Evolutionary conservation across 306 rosid species (phyloP).

Genomic region (Sphenostylis stenocarpa): DNA sequence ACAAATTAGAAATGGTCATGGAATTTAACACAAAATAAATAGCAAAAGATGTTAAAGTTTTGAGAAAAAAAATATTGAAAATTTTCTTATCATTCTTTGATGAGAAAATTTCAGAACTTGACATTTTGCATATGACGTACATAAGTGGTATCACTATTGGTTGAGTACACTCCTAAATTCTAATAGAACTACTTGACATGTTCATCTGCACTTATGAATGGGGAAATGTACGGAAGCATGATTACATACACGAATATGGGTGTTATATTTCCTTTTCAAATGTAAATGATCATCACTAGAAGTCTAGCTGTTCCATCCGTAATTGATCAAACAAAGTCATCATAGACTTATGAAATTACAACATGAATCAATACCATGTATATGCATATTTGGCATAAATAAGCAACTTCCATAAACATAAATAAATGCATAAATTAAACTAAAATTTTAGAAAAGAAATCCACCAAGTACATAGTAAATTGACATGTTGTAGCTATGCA

Average conservation of each 20-base stretch:
- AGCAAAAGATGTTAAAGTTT: slow-evolving; percentile 16
- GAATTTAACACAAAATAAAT: background rate
- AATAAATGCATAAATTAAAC: background rate
- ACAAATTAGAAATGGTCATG: slow-evolving; percentile 32
- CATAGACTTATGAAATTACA: background rate
- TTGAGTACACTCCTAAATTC: background rate
- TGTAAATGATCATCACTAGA: background rate
- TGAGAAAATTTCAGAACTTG: slow-evolving; percentile 2
- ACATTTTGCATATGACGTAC: background rate
- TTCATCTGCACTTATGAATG: background rate
- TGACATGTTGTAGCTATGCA: background rate
- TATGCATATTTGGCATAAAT: slow-evolving; percentile 6
- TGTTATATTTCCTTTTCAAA: background rate
- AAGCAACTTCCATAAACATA: slow-evolving; percentile 5
- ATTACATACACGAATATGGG: background rate
- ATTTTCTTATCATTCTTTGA: background rate
- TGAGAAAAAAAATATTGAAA: background rate
- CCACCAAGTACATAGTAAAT: background rate
- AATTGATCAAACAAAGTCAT: slow-evolving; percentile 1
- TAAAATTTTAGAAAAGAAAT: background rate
- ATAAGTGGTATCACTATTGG: background rate
- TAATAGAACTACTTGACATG: background rate
- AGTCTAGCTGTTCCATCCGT: background rate
- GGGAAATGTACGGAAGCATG: background rate
- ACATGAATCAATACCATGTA: background rate